Conservation (phyloP, 2,329 filamentous ascomycete species). For the Clarireedia hainanense region DNA sequence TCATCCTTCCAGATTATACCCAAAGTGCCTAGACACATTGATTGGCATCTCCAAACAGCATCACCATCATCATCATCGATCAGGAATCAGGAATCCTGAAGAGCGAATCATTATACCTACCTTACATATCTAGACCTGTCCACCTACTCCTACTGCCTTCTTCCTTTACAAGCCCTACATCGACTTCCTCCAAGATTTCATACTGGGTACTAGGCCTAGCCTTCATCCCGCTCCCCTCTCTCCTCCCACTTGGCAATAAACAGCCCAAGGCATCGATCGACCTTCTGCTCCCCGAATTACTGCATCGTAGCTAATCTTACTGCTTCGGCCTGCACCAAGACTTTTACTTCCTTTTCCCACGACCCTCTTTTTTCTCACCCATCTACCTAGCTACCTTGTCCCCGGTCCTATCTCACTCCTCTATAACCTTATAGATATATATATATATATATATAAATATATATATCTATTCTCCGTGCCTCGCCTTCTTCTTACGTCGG, state of each 20-base stretch:
- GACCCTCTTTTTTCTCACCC: neutral
- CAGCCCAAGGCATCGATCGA: slow-evolving; percentile 16
- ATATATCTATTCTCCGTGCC: slow-evolving; percentile 19
- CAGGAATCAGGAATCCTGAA: too few relatives aligned
- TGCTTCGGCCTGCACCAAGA: slow-evolving; percentile 4
- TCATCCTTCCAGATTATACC: neutral
- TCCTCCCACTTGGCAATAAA: slow-evolving; percentile 7
- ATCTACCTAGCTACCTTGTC: too few relatives aligned
- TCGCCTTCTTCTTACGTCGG: slow-evolving; percentile 10
- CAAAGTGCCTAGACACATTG: neutral
- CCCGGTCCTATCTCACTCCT: neutral
- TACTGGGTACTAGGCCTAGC: neutral
- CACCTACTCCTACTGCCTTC: neutral
- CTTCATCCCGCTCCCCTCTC: neutral
- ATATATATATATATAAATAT: slow-evolving; percentile 15
- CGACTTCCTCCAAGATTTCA: neutral
- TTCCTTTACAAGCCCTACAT: neutral
- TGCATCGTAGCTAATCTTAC: slow-evolving; percentile 26
- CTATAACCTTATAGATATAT: slow-evolving; percentile 12
- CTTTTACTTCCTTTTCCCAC: slow-evolving; percentile 9
- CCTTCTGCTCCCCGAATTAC: slow-evolving; percentile 15
- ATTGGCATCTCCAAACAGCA: neutral
- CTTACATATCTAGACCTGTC: too few relatives aligned
- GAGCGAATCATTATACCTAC: too few relatives aligned
- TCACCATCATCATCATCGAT: too few relatives aligned